phyloP scores from a whole-genome alignment of 331 rosid genomes.

The Acacia pycnantha region DNA sequence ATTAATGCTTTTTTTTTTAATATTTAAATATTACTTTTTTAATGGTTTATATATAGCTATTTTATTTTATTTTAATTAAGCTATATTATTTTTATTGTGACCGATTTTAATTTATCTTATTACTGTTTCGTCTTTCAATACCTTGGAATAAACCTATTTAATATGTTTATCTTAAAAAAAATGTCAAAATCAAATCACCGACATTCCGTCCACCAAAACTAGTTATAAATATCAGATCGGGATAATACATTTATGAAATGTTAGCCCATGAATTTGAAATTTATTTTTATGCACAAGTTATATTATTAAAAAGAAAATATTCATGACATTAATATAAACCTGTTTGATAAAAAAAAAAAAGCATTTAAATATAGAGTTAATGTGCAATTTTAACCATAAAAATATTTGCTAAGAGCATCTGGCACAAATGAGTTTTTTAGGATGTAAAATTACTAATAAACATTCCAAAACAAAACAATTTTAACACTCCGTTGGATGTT shows the following conservation, averaged over 20 bases:
- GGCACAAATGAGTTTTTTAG: too few relatives aligned
- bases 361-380: neutral
- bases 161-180: neutral
- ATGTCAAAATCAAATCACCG: neutral
- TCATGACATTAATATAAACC: neutral
- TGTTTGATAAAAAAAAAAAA: neutral
- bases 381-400: too few relatives aligned
- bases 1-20: too few relatives aligned
- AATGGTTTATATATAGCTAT: too few relatives aligned
- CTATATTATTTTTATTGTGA: too few relatives aligned
- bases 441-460: too few relatives aligned
- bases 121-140: too few relatives aligned
- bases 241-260: neutral
- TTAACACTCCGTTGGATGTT: too few relatives aligned
- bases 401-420: rapidly evolving
- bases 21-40: too few relatives aligned
- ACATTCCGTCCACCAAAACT: neutral
- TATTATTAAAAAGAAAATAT: neutral
- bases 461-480: too few relatives aligned
- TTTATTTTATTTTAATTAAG: too few relatives aligned
- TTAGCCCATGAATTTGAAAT: neutral
- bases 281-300: neutral
- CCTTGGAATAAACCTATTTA: neutral
- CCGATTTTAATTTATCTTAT: too few relatives aligned
- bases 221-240: neutral